These are phyloP conservation scores for Amanita molliuscula DNA, from an alignment of 768 basidiomycete species.

Conservation along the genomic window DNA sequence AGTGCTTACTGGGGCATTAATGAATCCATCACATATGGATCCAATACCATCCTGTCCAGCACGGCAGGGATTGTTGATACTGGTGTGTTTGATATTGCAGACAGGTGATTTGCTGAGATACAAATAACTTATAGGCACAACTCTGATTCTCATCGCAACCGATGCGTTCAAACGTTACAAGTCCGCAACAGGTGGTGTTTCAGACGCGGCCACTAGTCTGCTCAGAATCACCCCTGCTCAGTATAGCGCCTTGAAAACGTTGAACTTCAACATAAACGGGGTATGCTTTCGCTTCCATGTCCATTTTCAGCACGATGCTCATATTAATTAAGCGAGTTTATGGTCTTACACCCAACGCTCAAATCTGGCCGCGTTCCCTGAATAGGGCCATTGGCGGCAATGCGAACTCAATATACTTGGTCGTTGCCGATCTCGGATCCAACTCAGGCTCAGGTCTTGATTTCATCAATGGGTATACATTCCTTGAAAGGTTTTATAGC, in stretches of 20 bases:
- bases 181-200: constrained; percentile 33
- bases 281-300: constrained; percentile 22
- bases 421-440: constrained; percentile 41
- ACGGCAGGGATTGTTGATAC: too few species aligned
- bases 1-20: constrained; percentile 50
- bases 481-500: constrained; percentile 57
- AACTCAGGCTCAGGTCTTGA: constrained; percentile 49
- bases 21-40: constrained; percentile 42
- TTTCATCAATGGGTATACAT: too few species aligned
- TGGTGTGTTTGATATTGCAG: not conserved
- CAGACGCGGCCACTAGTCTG: constrained; percentile 36
- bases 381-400: constrained; percentile 50
- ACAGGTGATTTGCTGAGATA: too few species aligned
- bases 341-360: constrained; percentile 53
- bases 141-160: constrained; percentile 37
- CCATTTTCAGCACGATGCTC: too few species aligned
- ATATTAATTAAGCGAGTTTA: too few species aligned
- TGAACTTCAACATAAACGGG: constrained; percentile 45
- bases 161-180: constrained; percentile 35
- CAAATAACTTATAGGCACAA: constrained; percentile 26
- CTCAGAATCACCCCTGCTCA: constrained; percentile 41
- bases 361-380: constrained; percentile 57
- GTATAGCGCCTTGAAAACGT: constrained; percentile 38
- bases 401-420: constrained; percentile 39
- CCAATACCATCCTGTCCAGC: constrained; percentile 30